Evolutionary conservation across 805 yeast genomes (phyloP).

Genomic region (Cyberlindnera misumaiensis): DNA sequence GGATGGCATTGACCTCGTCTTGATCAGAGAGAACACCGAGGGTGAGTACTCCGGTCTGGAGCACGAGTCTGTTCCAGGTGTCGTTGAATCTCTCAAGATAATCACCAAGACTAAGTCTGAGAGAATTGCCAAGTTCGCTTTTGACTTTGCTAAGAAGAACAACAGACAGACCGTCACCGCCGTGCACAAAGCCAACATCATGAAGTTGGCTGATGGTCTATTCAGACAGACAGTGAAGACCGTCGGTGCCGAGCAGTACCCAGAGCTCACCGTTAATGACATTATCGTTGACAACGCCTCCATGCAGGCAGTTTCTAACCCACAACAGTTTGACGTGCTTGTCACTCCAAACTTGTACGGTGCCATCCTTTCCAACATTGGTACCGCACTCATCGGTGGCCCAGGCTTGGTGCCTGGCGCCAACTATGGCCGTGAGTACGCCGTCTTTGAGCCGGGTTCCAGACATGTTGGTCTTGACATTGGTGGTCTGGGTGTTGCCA

Average conservation of each 20-base stretch:
- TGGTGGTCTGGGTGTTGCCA: slow-evolving; percentile 89
- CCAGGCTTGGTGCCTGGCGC: slow-evolving; percentile 99
- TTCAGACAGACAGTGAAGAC: slow-evolving; percentile 91
- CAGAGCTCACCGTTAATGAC: slow-evolving; percentile 75
- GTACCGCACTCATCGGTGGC: slow-evolving; percentile 95
- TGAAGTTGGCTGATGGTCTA: slow-evolving; percentile 97
- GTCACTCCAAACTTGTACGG: slow-evolving; percentile 98
- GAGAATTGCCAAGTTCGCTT: slow-evolving; percentile 95
- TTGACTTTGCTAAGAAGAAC: slow-evolving; percentile 89
- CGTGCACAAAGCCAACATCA: slow-evolving; percentile 97
- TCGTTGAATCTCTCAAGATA: slow-evolving; percentile 92
- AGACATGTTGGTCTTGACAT: slow-evolving; percentile 98
- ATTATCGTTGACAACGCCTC: slow-evolving; percentile 98
- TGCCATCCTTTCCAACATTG: slow-evolving; percentile 93
- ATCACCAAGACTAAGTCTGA: slow-evolving; percentile 92
- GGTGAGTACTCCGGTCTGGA: slow-evolving; percentile 98
- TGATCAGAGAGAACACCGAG: slow-evolving; percentile 98
- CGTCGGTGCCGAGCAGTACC: slow-evolving; percentile 79
- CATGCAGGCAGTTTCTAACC: slow-evolving; percentile 98
- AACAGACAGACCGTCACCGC: slow-evolving; percentile 91
- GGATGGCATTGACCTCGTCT: slow-evolving; percentile 82
- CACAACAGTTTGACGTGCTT: slow-evolving; percentile 96
- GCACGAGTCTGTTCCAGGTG: slow-evolving; percentile 96
- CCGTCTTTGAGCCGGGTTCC: slow-evolving; percentile 99
- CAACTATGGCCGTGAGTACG: slow-evolving; percentile 94